Evolutionary conservation across 83 land plant genomes (phyloP), one percentile per base, ranked within the genome.

Genomic region (Picea mariana): DNA sequence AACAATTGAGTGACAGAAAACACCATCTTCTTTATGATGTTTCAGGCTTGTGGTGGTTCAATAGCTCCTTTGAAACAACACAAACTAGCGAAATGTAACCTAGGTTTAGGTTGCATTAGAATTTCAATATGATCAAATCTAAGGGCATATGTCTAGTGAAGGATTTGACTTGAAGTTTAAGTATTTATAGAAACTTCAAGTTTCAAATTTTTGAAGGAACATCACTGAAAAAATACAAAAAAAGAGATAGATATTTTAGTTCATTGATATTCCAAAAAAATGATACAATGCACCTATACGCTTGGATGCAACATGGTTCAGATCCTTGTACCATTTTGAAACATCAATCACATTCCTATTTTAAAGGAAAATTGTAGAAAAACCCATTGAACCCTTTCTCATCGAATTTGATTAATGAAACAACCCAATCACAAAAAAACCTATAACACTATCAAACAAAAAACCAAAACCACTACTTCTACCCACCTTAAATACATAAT

Each of bases 171-270:
- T 63, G 72, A 66, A 89, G 86, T 55, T 89, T 84, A 34, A 84
- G 75, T 11, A 82, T 44, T 63, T 83, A 82, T 31, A 89, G 64
- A 72, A 4, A 21, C 66, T 17, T 71, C 79, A 88, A 69, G 31
- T 55, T 20, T 61, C 85, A 71, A 24, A 88, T 80, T 67, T 81
- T 83, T 20, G 1, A 27, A 2, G 90, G 90, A 59, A 88, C 17
- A 20, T 60, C 77, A 16, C 90, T 87, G 62, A 15, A 20, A 47
- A 93, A 83, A 82, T 93, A 84, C 73, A 87, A 89, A 44, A 87
- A 87, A 67, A 93, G 31, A 71, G 79, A 84, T 71, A 88, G 42
- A 85, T 63, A 62, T 59, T 34, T 11, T n/a, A 88, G 76, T 80
- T 81, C 81, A 18, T 82, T 13, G 20, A 88, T 69, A 47, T 60